A percentile compares a stretch with the other conserved stretches of the same genome.
phyloP scores from a whole-genome alignment of 495 filamentous ascomycete species.

The Penicillium lividum region DNA sequence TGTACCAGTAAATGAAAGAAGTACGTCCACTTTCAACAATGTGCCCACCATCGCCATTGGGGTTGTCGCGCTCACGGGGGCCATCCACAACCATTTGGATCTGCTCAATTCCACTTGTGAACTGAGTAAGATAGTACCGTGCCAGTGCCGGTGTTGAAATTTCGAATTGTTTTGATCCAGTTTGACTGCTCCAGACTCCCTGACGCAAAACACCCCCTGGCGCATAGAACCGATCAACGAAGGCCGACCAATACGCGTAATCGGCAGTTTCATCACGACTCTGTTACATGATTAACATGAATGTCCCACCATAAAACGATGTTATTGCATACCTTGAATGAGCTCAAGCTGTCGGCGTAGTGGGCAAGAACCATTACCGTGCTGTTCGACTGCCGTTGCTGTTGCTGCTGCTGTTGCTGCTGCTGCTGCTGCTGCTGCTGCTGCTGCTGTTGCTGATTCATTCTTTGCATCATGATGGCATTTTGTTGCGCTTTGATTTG shows the following conservation, averaged over 20 bases:
- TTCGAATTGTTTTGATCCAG: slow-evolving; percentile 70
- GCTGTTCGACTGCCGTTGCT: slow-evolving; percentile 37
- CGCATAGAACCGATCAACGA: slow-evolving; percentile 77
- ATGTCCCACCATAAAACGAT: not conserved
- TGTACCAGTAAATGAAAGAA: slow-evolving; percentile 73
- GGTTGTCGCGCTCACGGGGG: slow-evolving; percentile 53
- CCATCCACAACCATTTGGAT: slow-evolving; percentile 74
- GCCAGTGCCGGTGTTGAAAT: slow-evolving; percentile 73
- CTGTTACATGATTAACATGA: slow-evolving; percentile 36
- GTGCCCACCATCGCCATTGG: slow-evolving; percentile 54
- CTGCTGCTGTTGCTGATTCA: slow-evolving; percentile 39
- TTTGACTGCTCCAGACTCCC: slow-evolving; percentile 53
- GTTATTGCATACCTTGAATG: slow-evolving; percentile 54
- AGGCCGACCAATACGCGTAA: slow-evolving; percentile 68
- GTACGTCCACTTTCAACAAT: slow-evolving; percentile 62
- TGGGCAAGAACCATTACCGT: slow-evolving; percentile 64
- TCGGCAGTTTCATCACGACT: slow-evolving; percentile 59
- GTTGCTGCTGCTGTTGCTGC: slow-evolving; percentile 33
- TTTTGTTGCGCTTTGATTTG: slow-evolving; percentile 48
- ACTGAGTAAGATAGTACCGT: slow-evolving; percentile 80
- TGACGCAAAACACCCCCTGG: slow-evolving; percentile 67
- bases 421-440: slow-evolving; percentile 10
- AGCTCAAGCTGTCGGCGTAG: slow-evolving; percentile 71
- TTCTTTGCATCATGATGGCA: slow-evolving; percentile 51
- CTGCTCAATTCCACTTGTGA: slow-evolving; percentile 74